Base-by-base conservation (phyloP, 331 rosid species). In the Prunus yedoensis region DNA sequence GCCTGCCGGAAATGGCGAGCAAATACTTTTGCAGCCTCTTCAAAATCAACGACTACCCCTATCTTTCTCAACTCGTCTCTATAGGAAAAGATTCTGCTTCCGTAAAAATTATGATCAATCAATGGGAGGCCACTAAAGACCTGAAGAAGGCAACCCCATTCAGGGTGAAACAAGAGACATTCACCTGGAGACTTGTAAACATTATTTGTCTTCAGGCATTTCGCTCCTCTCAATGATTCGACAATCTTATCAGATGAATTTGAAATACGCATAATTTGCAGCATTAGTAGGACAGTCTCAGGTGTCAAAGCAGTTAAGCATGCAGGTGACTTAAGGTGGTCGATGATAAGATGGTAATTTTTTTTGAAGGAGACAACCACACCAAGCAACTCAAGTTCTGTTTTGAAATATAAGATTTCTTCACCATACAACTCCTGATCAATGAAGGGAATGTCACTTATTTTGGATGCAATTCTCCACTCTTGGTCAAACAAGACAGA, bases 391-490 rank as follows among this genome's bases (percentile, higher is more conserved):
- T 50, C 21, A 23, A 92, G 96, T 77, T 83, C 96, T 66, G 58
- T 63, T 57, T 45, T 61, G 75, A 78, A 92, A 12, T 17, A 3
- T 27, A 52, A 47, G 17, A 92, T 83, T 53, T 87, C 89, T 21
- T 63, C 71, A 62, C 97, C 97, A 41, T 76, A 90, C 74, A 80
- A 71, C 35, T 17, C 78, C 35, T 51, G 28, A 43, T 92, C 90
- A 17, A 90, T 76, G 79, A 92, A 92, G 15, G 96, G 97, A 73
- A 92, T 85, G 38, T 74, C 66, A 77, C 94, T 81, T 5, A 92
- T 74, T 68, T 77, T 70, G 0, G 86, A 80, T 12, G 94, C 96
- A 70, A 79, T 75, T 70, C 0, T 17, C 97, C 96, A 92, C 38
- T 63, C 82, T 13, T 76, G 17, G 64, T 81, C 78, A 56, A 46